Evolutionary conservation across 805 yeast genomes (phyloP).

Genomic region (Starmerella riodocensis): DNA sequence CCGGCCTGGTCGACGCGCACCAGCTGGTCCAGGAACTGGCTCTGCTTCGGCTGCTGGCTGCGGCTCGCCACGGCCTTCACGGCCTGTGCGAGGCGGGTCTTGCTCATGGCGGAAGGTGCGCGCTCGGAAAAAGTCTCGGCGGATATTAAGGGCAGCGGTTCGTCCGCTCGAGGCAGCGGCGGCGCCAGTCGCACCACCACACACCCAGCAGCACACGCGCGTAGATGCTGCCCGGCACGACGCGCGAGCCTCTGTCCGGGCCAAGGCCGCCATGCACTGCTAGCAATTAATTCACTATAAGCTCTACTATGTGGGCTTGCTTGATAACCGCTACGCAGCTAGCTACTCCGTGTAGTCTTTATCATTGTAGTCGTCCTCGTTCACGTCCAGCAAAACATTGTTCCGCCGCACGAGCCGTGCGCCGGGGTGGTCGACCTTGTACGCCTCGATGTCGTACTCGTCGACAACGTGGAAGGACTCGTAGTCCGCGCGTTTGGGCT

Average conservation of each 20-base stretch:
- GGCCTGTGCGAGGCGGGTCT: slow-evolving; percentile 16
- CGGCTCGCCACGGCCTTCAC: slow-evolving; percentile 21
- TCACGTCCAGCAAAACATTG: slow-evolving; percentile 1
- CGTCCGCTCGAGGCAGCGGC: too few relatives aligned
- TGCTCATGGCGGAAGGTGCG: too few relatives aligned
- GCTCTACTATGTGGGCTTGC: too few relatives aligned
- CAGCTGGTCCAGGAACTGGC: slow-evolving; percentile 21
- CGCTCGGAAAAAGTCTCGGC: too few relatives aligned
- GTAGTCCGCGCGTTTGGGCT: slow-evolving; percentile 1
- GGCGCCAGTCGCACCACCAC: too few relatives aligned
- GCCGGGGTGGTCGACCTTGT: slow-evolving; percentile 11
- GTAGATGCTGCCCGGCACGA: too few relatives aligned
- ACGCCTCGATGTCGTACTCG: slow-evolving; percentile 15
- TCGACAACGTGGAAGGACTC: slow-evolving; percentile 10
- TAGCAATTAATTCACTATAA: too few relatives aligned
- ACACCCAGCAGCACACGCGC: too few relatives aligned
- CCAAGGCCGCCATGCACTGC: too few relatives aligned
- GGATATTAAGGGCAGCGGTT: too few relatives aligned
- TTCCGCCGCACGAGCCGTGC: slow-evolving; percentile 6
- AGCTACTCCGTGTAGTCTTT: background rate
- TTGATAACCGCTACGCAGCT: too few relatives aligned
- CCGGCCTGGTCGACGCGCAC: slow-evolving; percentile 97
- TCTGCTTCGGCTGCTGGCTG: slow-evolving; percentile 19
- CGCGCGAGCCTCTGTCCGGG: too few relatives aligned
- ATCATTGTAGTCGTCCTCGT: slow-evolving; percentile 1